A percentile compares a stretch with the other conserved stretches of the same genome.
phyloP scores from a whole-genome alignment of 2,329 filamentous ascomycete species.

The Talaromyces sp. region DNA sequence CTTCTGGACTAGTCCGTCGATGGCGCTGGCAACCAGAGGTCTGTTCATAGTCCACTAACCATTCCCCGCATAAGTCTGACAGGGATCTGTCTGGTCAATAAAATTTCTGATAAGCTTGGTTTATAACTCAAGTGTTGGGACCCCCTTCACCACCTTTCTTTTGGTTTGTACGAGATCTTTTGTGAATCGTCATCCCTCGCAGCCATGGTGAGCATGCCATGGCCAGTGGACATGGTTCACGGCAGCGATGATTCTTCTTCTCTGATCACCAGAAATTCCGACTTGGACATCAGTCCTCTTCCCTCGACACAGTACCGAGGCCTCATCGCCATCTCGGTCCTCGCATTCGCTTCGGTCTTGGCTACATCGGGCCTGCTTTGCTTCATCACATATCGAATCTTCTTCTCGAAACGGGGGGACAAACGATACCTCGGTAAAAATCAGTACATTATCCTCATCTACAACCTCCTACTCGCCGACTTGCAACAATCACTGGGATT shows the following conservation, averaged over 20 bases:
- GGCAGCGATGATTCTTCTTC: background rate
- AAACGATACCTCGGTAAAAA: slow-evolving; percentile 49
- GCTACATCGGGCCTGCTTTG: slow-evolving; percentile 39
- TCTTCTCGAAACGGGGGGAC: slow-evolving; percentile 47
- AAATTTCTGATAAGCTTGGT: background rate
- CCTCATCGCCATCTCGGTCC: slow-evolving; percentile 43
- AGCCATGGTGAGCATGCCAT: background rate
- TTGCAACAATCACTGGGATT: slow-evolving; percentile 47
- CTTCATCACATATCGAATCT: slow-evolving; percentile 49
- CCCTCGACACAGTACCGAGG: slow-evolving; percentile 24
- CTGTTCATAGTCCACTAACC: background rate
- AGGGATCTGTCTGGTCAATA: background rate
- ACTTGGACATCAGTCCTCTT: slow-evolving; percentile 24
- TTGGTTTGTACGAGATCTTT: background rate
- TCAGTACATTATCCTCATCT: slow-evolving; percentile 49
- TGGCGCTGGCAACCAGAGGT: background rate
- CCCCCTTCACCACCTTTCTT: background rate
- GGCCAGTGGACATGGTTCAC: background rate
- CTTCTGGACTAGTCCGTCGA: background rate
- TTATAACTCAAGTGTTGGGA: background rate
- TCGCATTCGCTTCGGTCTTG: slow-evolving; percentile 44
- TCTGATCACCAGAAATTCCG: slow-evolving; percentile 14
- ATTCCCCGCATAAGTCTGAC: background rate
- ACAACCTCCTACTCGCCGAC: slow-evolving; percentile 48
- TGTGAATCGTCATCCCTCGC: background rate